A percentile compares a stretch with the other conserved stretches of the same genome.
These are phyloP conservation scores for Populus deltoides DNA, from an alignment of 345 rosid genomes.

Conservation along the genomic window DNA sequence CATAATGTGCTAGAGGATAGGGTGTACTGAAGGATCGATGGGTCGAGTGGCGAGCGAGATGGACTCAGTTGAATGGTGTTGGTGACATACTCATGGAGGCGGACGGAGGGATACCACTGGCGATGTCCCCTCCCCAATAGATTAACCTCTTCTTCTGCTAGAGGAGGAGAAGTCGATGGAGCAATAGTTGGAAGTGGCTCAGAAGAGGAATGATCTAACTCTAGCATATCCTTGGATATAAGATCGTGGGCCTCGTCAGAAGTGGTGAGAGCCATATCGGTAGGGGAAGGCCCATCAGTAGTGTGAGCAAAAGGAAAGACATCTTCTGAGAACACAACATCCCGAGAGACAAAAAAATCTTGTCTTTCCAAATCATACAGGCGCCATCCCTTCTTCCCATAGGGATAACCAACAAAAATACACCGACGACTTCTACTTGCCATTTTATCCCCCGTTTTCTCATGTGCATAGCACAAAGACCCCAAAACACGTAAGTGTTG, in stretches of 20 bases:
- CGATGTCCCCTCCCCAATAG: too few species aligned
- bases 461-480: background rate
- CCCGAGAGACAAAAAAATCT: background rate
- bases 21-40: background rate
- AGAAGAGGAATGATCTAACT: too few species aligned
- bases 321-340: background rate
- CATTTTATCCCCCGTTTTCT: background rate
- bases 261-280: too few species aligned
- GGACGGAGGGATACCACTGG: background rate
- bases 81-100: background rate
- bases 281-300: too few species aligned
- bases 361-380: background rate
- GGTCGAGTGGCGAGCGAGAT: background rate
- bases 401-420: slow-evolving; percentile 6
- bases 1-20: background rate
- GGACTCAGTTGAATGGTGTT: background rate
- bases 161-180: too few species aligned
- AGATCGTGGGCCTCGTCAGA: too few species aligned
- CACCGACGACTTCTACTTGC: background rate
- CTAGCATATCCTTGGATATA: too few species aligned
- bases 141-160: too few species aligned
- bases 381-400: slow-evolving; percentile 3
- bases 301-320: background rate
- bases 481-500: background rate
- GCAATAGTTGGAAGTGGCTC: too few species aligned